A percentile compares a stretch with the other conserved stretches of the same genome.
Conservation (phyloP, 192 early-diverging fungal genomes). For the Backusella macrospora region DNA sequence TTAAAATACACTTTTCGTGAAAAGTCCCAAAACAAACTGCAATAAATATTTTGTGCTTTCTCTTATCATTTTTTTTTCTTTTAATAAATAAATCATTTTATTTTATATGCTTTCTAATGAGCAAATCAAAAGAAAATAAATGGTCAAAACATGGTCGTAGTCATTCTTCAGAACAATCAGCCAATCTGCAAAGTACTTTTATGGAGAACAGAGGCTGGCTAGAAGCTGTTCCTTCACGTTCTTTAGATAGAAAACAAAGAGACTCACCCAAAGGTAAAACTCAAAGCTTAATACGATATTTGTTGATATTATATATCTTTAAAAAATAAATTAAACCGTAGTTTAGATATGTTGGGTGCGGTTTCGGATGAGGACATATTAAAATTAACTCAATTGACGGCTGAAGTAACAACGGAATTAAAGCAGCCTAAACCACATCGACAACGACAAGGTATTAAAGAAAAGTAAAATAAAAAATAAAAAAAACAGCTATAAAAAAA, state of each 20-base stretch:
- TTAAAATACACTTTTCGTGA: too few relatives aligned
- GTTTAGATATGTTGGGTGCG: slow-evolving; percentile 32
- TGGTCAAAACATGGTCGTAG: slow-evolving; percentile 15
- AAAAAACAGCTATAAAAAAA: background rate
- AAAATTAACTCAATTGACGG: slow-evolving; percentile 25
- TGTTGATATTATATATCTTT: background rate
- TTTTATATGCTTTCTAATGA: slow-evolving; percentile 14
- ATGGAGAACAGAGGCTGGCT: slow-evolving; percentile 4
- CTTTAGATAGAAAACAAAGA: slow-evolving; percentile 5
- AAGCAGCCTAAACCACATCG: background rate
- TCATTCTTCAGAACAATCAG: slow-evolving; percentile 5
- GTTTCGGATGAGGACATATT: slow-evolving; percentile 37
- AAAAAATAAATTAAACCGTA: slow-evolving; percentile 15
- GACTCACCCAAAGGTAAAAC: slow-evolving; percentile 2
- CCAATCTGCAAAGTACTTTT: slow-evolving; percentile 9
- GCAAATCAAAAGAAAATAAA: background rate
- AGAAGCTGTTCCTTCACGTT: slow-evolving; percentile 4
- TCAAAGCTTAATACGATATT: background rate
- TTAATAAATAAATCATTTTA: too few relatives aligned
- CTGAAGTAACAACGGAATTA: slow-evolving; percentile 8
- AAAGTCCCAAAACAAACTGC: too few relatives aligned
- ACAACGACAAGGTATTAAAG: background rate
- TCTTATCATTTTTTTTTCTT: too few relatives aligned
- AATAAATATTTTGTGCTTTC: too few relatives aligned
- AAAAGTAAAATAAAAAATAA: background rate